Percentiles rank a stretch among this genome's conserved stretches.
phyloP scores from a whole-genome alignment of 257 asterid species.

The Solanum pinnatisectum region DNA sequence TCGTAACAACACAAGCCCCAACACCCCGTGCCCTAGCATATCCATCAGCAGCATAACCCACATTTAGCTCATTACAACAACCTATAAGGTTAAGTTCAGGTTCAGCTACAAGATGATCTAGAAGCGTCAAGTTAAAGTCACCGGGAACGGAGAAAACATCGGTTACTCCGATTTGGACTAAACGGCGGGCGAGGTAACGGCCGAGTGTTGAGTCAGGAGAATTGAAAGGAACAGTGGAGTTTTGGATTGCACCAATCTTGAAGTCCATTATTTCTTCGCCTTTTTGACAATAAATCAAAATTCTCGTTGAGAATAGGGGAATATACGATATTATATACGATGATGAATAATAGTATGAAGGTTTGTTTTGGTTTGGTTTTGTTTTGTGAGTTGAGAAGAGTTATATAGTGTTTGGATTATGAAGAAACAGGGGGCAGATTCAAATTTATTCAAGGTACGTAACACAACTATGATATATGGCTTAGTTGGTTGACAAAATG shows the following conservation, averaged over 20 bases:
- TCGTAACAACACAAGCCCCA: conserved; percentile 78
- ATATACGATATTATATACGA: not conserved
- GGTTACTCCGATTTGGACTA: conserved; percentile 53
- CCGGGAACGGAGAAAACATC: conserved; percentile 79
- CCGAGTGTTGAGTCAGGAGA: conserved; percentile 60
- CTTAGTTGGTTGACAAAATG: not conserved
- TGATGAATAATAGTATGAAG: not conserved
- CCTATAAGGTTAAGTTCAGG: conserved; percentile 70
- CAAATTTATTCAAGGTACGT: not conserved
- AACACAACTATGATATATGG: not conserved
- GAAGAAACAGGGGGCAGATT: conserved; percentile 8
- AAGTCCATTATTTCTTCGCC: conserved; percentile 29
- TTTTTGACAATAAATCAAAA: no score
- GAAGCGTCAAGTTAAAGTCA: conserved; percentile 60
- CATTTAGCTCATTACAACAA: conserved; percentile 87
- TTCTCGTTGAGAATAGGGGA: no score
- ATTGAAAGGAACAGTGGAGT: conserved; percentile 14
- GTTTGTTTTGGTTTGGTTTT: not conserved
- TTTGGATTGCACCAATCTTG: conserved; percentile 40
- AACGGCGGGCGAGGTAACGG: conserved; percentile 76
- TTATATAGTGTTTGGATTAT: not conserved
- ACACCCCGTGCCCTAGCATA: conserved; percentile 74
- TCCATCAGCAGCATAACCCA: conserved; percentile 82
- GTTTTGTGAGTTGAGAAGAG: not conserved
- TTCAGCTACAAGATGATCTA: conserved; percentile 65